Evolutionary conservation across 345 rosid genomes (phyloP).

Genomic region (Lagerstroemia speciosa): DNA sequence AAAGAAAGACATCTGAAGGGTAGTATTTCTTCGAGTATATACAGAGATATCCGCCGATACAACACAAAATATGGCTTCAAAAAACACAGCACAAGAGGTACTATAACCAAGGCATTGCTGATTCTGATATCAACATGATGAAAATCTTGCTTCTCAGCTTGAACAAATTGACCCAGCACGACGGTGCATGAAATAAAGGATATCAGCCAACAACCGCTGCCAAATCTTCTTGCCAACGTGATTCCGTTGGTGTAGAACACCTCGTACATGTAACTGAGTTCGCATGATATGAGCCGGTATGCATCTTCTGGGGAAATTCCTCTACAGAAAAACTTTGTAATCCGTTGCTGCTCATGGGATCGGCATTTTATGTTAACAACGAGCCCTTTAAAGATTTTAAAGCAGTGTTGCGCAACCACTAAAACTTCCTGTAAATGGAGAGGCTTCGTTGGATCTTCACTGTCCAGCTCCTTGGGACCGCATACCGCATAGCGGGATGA

Average conservation of each 20-base stretch:
- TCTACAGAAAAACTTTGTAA: conserved; percentile 27
- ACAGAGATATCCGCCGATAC: no score
- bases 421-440: conserved; percentile 14
- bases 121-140: conserved; percentile 33
- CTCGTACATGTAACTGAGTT: conserved; percentile 54
- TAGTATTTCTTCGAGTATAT: no score
- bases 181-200: conserved; percentile 15
- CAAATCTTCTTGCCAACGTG: neutral
- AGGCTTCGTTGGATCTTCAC: neutral
- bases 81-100: conserved; percentile 39
- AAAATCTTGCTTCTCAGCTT: conserved; percentile 19
- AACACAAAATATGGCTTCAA: conserved; percentile 15
- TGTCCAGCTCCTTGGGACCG: conserved; percentile 25
- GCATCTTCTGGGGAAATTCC: conserved; percentile 24
- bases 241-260: conserved; percentile 40
- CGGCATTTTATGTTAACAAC: conserved; percentile 46
- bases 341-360: conserved; percentile 34
- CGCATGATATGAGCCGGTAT: conserved; percentile 37
- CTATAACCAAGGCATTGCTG: conserved; percentile 39
- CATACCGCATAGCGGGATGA: conserved; percentile 43
- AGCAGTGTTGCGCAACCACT: conserved; percentile 29
- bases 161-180: conserved; percentile 27
- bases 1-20: no score
- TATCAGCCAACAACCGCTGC: conserved; percentile 20
- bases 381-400: conserved; percentile 40